A percentile compares a stretch with the other conserved stretches of the same genome.
Evolutionary conservation across 2,329 filamentous ascomycete genomes (phyloP).

Genomic region (Cladosporium sp.): DNA sequence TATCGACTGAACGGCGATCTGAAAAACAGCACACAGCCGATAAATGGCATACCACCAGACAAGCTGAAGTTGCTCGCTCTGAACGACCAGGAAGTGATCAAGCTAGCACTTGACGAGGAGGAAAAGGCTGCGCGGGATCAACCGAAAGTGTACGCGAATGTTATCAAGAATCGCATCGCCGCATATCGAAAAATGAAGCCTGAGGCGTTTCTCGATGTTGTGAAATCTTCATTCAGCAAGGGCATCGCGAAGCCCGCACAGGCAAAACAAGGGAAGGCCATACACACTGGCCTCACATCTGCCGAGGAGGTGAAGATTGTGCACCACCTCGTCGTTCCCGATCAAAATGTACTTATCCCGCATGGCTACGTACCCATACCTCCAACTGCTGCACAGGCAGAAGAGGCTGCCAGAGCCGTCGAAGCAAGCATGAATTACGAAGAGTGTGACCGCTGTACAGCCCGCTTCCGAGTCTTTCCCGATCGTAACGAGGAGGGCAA

Average conservation of each 20-base stretch:
- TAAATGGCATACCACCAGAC: constrained; percentile 40
- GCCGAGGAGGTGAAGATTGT: constrained; percentile 61
- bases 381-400: constrained; percentile 67
- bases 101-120: constrained; percentile 73
- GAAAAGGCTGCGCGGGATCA: constrained; percentile 69
- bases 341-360: constrained; percentile 61
- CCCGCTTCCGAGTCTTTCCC: constrained; percentile 89
- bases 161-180: constrained; percentile 79
- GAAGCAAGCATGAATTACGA: constrained; percentile 75
- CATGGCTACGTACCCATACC: constrained; percentile 73
- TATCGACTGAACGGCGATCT: constrained; percentile 64
- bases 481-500: constrained; percentile 77
- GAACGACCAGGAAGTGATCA: constrained; percentile 66
- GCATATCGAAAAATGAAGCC: constrained; percentile 72
- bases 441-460: constrained; percentile 80
- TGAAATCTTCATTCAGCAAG: constrained; percentile 27
- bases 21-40: constrained; percentile 51
- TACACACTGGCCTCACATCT: constrained; percentile 69
- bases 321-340: constrained; percentile 57
- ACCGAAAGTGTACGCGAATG: constrained; percentile 72
- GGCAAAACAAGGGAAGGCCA: constrained; percentile 37
- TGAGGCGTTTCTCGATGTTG: constrained; percentile 63
- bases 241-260: constrained; percentile 28
- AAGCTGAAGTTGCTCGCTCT: constrained; percentile 49
- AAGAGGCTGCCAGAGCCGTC: constrained; percentile 64